phyloP scores from a whole-genome alignment of 169 alveolate genomes.

The Eimeria tenella region DNA sequence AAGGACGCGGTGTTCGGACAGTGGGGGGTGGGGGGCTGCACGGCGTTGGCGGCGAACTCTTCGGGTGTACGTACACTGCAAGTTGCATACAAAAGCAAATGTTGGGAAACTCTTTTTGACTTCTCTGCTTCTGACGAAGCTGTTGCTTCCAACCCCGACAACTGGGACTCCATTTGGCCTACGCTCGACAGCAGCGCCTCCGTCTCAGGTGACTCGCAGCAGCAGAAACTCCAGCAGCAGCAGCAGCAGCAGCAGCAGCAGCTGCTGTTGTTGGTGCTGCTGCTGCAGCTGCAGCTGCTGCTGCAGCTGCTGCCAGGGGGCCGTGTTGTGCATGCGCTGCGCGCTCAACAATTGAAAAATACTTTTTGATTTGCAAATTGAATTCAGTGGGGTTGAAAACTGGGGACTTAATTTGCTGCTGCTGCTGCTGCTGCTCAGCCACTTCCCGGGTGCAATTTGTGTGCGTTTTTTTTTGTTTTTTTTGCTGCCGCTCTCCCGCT shows the following conservation, averaged over 20 bases:
- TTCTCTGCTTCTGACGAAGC: conserved; percentile 8
- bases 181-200: conserved; percentile 16
- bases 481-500: background rate
- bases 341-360: background rate
- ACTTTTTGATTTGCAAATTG: no score
- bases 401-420: no score
- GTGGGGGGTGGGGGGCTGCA: background rate
- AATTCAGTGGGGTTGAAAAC: no score
- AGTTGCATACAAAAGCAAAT: background rate
- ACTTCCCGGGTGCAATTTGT: background rate
- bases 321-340: background rate
- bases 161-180: conserved; percentile 43
- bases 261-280: no score
- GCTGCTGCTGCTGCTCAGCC: background rate
- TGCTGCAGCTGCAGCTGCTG: no score
- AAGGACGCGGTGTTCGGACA: background rate
- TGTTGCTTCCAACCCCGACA: background rate
- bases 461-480: background rate
- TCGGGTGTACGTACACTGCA: background rate
- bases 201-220: conserved; percentile 5
- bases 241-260: no score
- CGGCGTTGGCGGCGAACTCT: background rate
- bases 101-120: background rate
- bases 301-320: no score
- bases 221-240: no score